Percentiles rank a stretch among this genome's conserved stretches.
These are phyloP conservation scores for Pseudomonodictys pantanalensis DNA, from an alignment of 495 filamentous ascomycete species.

Conservation along the genomic window DNA sequence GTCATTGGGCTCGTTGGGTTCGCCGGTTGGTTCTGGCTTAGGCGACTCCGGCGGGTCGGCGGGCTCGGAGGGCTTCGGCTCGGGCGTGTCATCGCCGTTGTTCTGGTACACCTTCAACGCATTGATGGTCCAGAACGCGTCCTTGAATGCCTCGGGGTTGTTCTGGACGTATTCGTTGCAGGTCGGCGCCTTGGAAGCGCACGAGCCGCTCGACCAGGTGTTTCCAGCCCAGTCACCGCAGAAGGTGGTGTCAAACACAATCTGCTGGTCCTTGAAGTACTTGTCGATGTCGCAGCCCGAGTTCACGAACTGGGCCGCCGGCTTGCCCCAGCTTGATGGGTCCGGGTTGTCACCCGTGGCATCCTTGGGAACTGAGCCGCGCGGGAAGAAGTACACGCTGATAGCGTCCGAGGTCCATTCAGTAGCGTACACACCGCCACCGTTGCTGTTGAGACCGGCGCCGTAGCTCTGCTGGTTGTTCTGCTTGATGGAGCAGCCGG, in stretches of 20 bases:
- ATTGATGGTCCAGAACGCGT: conserved; percentile 40
- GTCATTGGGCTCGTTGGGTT: not conserved
- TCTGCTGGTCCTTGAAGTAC: conserved; percentile 32
- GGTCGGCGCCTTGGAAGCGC: conserved; percentile 27
- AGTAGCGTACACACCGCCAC: conserved; percentile 36
- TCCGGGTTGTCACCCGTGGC: conserved; percentile 26
- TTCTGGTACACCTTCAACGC: conserved; percentile 34
- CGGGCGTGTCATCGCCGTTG: not conserved
- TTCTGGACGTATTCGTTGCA: conserved; percentile 39
- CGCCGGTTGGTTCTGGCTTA: not conserved
- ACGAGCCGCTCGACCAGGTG: conserved; percentile 27
- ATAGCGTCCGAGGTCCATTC: conserved; percentile 36
- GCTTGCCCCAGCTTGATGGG: conserved; percentile 32
- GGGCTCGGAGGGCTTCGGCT: not conserved
- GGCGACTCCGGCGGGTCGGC: not conserved
- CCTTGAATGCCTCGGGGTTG: conserved; percentile 36
- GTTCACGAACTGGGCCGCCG: conserved; percentile 31
- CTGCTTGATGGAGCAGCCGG: conserved; percentile 34
- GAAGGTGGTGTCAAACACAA: conserved; percentile 38
- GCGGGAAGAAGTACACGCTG: conserved; percentile 37
- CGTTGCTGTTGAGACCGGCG: conserved; percentile 34
- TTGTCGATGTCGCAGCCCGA: conserved; percentile 32
- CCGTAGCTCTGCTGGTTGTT: conserved; percentile 31
- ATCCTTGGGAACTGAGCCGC: conserved; percentile 25
- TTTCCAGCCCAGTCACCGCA: conserved; percentile 40